A percentile compares a stretch with the other conserved stretches of the same genome.
These are phyloP conservation scores for Claviceps pusilla DNA, from an alignment of 2,329 filamentous ascomycete species.

Conservation along the genomic window DNA sequence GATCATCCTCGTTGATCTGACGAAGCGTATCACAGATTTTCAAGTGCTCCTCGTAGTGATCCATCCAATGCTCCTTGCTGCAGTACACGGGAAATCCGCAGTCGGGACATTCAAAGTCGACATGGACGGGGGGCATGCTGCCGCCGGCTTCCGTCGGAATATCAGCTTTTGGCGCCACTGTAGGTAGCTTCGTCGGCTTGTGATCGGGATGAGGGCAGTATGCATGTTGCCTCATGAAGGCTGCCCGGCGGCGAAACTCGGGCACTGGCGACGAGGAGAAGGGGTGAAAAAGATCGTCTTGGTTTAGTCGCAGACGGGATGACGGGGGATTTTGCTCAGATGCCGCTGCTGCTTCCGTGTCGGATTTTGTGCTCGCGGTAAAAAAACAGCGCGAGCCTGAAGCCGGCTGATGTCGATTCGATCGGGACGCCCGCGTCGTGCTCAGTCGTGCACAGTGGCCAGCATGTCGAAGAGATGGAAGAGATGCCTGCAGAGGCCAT, in stretches of 20 bases:
- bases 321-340: conserved; percentile 10
- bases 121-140: conserved; percentile 56
- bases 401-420: conserved; percentile 6
- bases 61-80: conserved; percentile 86
- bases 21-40: conserved; percentile 81
- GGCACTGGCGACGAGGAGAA: conserved; percentile 80
- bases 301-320: conserved; percentile 31
- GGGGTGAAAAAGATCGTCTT: conserved; percentile 83
- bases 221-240: conserved; percentile 84
- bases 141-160: conserved; percentile 40
- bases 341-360: conserved; percentile 15
- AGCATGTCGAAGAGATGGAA: conserved; percentile 8
- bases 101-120: conserved; percentile 89
- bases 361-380: conserved; percentile 14
- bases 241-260: conserved; percentile 72
- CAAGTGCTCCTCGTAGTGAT: conserved; percentile 85
- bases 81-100: conserved; percentile 91
- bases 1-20: conserved; percentile 96
- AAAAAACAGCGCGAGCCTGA: conserved; percentile 14
- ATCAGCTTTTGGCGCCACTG: conserved; percentile 49
- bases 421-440: conserved; percentile 7
- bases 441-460: conserved; percentile 11
- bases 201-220: conserved; percentile 87
- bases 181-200: conserved; percentile 54
- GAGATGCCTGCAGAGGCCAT: conserved; percentile 12